Percentiles rank a stretch among this genome's conserved stretches.
These are phyloP conservation scores for Sporisorium graminicola DNA, from an alignment of 1,284 basidiomycete species.

Conservation along the genomic window DNA sequence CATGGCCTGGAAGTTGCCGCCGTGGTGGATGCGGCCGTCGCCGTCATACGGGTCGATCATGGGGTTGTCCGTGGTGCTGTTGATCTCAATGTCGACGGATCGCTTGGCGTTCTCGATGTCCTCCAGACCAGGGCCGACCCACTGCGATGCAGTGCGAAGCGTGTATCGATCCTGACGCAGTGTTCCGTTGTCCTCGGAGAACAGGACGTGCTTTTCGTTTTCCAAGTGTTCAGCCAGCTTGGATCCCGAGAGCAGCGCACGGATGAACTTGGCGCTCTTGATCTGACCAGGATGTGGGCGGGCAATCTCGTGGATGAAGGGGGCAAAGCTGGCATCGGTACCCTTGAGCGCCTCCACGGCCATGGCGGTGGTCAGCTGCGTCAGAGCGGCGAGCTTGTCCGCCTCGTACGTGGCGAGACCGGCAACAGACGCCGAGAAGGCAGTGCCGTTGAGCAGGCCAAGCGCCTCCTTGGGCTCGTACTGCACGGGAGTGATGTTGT, in stretches of 20 bases:
- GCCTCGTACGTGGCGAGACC: slow-evolving; percentile 78
- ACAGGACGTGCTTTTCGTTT: slow-evolving; percentile 75
- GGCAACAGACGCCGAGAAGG: slow-evolving; percentile 77
- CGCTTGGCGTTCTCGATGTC: slow-evolving; percentile 79
- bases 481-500: slow-evolving; percentile 78
- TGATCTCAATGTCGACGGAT: slow-evolving; percentile 81
- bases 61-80: slow-evolving; percentile 78
- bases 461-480: slow-evolving; percentile 83
- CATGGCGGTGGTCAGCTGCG: slow-evolving; percentile 84
- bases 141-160: slow-evolving; percentile 72
- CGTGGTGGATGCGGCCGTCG: slow-evolving; percentile 52
- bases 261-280: slow-evolving; percentile 48
- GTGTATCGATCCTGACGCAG: slow-evolving; percentile 84
- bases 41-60: slow-evolving; percentile 56
- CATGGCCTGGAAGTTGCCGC: slow-evolving; percentile 72
- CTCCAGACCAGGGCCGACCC: slow-evolving; percentile 86
- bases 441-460: slow-evolving; percentile 79
- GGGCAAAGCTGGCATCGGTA: slow-evolving; percentile 55
- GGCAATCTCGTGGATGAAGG: slow-evolving; percentile 81
- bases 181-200: slow-evolving; percentile 79
- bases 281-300: slow-evolving; percentile 90
- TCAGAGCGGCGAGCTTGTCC: slow-evolving; percentile 78
- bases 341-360: slow-evolving; percentile 77
- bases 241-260: slow-evolving; percentile 76
- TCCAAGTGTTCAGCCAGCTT: slow-evolving; percentile 76